Percentiles rank a stretch among this genome's conserved stretches.
phyloP scores from a whole-genome alignment of 1,139 yeast genomes.

The Torulaspora globosa region DNA sequence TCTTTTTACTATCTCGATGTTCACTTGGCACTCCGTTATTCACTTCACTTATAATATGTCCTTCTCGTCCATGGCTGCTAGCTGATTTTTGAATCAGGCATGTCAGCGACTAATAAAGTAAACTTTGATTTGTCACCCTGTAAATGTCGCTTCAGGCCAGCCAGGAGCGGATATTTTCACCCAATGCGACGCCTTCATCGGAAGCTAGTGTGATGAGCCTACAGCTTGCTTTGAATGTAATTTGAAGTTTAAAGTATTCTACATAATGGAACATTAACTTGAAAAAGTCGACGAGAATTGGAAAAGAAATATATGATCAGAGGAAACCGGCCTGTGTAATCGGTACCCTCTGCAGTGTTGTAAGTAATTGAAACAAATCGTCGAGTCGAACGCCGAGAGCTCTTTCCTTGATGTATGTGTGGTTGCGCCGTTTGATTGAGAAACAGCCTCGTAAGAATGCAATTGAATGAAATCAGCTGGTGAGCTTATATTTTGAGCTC shows the following conservation, averaged over 20 bases:
- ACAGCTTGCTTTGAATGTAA: constrained; percentile 1
- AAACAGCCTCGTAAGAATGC: constrained; percentile 1
- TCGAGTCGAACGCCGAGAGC: background rate
- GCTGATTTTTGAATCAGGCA: too few species aligned
- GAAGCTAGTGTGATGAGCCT: background rate
- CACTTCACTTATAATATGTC: too few species aligned
- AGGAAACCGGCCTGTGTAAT: background rate
- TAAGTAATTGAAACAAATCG: background rate
- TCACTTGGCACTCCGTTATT: too few species aligned
- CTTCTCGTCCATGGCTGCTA: too few species aligned
- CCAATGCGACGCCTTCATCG: too few species aligned
- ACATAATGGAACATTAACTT: constrained; percentile 3
- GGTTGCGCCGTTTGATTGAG: background rate
- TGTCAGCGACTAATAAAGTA: too few species aligned
- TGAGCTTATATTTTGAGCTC: constrained; percentile 27
- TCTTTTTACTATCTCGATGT: too few species aligned
- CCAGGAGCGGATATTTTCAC: too few species aligned
- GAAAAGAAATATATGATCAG: constrained; percentile 1
- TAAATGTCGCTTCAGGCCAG: too few species aligned
- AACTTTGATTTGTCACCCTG: too few species aligned
- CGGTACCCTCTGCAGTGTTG: background rate
- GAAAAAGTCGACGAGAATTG: background rate
- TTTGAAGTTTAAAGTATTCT: constrained; percentile 1
- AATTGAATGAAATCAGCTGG: constrained; percentile 5
- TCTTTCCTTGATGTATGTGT: background rate